Evolutionary conservation across 371 early-diverging fungal species (phyloP), one percentile per base, ranked within the genome.

Genomic region (Saksenaea oblongispora): DNA sequence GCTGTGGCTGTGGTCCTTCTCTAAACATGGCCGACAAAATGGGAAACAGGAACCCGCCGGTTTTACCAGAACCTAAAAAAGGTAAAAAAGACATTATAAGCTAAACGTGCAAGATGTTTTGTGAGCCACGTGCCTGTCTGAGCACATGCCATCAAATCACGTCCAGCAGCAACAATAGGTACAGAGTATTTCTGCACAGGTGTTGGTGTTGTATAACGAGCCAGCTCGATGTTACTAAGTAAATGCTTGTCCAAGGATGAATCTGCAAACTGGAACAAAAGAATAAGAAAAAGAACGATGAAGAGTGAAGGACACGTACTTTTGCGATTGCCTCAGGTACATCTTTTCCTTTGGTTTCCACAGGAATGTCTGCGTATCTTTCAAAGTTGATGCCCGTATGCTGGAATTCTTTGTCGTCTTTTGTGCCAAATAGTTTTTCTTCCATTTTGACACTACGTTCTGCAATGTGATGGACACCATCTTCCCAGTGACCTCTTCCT

Each of bases 301-400:
- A 34, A 51, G 94, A 71, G 27, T 76, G 92, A 85, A 77, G 72
- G 41, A 66, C 76, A 55, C 78, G 76, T 59, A 83, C 84, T 28
- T 66, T 54, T 58, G 73, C 58, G 56, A 95, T 88, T 13, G 90
- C 83, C 65, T 85, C 82, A 14, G 95, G 93, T 9, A 87, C 87
- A 62, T 92, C 80, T 58, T 84, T 75, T n/a, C 98, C 97, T 13
- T 90, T 90, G 3, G 91, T 92, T 59, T 97, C 95, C 39, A 96
- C 97, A 9, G 98, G 98, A 58, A 98, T 98, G 75, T 95, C 92
- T 59, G 96, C 93, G 78, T 98, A 98, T 69, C 94, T 95, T 58
- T 94, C 93, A 89, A 98, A 98, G 81, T 98, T 97, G 79, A 98
- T 97, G 17, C 98, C 98, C 24, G 93, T 89, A 73, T 84, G 84